Evolutionary conservation across 768 basidiomycete species (phyloP).

Genomic region (Mycena leptocephala): DNA sequence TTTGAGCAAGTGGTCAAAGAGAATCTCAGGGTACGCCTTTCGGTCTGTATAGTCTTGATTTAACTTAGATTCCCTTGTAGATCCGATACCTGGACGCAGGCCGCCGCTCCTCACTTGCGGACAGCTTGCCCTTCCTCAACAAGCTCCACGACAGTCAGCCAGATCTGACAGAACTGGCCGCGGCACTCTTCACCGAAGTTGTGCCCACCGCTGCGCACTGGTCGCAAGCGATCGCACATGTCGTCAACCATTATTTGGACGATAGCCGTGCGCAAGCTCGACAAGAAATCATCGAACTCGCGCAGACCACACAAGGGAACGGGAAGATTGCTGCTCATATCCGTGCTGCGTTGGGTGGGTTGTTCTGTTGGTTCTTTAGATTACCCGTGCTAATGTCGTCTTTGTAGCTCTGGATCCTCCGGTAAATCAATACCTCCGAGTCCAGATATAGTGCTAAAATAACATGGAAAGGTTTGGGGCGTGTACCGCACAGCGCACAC

Average conservation of each 20-base stretch:
- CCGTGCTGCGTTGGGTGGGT: constrained; percentile 64
- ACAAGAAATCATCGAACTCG: constrained; percentile 58
- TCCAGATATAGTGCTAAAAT: background rate
- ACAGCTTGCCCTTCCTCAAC: constrained; percentile 51
- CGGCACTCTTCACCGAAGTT: constrained; percentile 66
- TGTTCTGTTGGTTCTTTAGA: background rate
- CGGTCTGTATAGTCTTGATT: constrained; percentile 2
- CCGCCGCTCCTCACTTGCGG: constrained; percentile 9
- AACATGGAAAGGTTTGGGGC: constrained; percentile 52
- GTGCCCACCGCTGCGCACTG: constrained; percentile 72
- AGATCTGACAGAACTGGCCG: constrained; percentile 56
- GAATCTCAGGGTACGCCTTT: constrained; percentile 47
- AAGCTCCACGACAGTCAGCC: constrained; percentile 42
- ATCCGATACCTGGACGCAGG: constrained; percentile 26
- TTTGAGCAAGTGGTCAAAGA: constrained; percentile 48
- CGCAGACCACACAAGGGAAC: constrained; percentile 41
- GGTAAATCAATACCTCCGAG: constrained; percentile 40
- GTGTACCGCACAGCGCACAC: constrained; percentile 57
- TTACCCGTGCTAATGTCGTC: background rate
- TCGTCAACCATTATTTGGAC: constrained; percentile 75
- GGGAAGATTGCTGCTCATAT: constrained; percentile 60
- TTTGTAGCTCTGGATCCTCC: constrained; percentile 51
- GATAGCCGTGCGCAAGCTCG: constrained; percentile 53
- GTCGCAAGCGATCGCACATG: constrained; percentile 69
- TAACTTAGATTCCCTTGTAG: background rate